These are phyloP conservation scores for Prinsepia uniflora DNA, from an alignment of 306 rosid species.

Conservation along the genomic window DNA sequence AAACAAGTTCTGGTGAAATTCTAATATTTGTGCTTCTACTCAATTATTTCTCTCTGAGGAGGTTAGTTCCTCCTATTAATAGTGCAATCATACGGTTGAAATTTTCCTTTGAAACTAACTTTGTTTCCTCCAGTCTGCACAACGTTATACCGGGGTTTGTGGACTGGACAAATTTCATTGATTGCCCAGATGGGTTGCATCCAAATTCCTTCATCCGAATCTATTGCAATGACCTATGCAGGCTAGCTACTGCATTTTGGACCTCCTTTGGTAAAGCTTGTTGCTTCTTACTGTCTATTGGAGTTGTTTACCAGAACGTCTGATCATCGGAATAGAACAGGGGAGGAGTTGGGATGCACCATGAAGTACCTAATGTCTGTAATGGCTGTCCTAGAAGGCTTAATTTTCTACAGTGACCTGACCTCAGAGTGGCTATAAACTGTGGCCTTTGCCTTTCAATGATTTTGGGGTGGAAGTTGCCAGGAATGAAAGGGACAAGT, in stretches of 20 bases:
- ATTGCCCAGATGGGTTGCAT: conserved; percentile 38
- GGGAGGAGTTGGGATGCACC: conserved; percentile 50
- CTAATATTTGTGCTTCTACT: conserved; percentile 60
- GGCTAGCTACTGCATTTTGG: conserved; percentile 83
- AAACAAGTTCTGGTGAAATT: conserved; percentile 51
- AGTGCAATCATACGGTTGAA: background rate
- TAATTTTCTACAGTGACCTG: conserved; percentile 59
- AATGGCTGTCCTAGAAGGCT: conserved; percentile 65
- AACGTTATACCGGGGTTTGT: conserved; percentile 55
- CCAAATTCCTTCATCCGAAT: conserved; percentile 54
- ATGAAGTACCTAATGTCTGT: conserved; percentile 52
- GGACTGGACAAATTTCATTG: conserved; percentile 73
- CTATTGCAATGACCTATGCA: conserved; percentile 73
- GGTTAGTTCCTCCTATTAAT: conserved; percentile 33
- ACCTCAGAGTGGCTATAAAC: conserved; percentile 66
- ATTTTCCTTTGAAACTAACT: conserved; percentile 24
- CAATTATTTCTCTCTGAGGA: conserved; percentile 58
- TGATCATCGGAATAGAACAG: conserved; percentile 45
- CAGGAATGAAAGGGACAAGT: conserved; percentile 31
- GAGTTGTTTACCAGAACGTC: conserved; percentile 66
- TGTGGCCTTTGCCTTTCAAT: conserved; percentile 67
- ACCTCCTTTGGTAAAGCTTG: conserved; percentile 34
- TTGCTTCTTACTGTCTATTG: conserved; percentile 64
- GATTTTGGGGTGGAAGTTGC: conserved; percentile 56
- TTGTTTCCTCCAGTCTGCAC: conserved; percentile 45